These are phyloP conservation scores for Schizosaccharomyces lindneri DNA, from an alignment of 805 yeast genomes.

Conservation along the genomic window DNA sequence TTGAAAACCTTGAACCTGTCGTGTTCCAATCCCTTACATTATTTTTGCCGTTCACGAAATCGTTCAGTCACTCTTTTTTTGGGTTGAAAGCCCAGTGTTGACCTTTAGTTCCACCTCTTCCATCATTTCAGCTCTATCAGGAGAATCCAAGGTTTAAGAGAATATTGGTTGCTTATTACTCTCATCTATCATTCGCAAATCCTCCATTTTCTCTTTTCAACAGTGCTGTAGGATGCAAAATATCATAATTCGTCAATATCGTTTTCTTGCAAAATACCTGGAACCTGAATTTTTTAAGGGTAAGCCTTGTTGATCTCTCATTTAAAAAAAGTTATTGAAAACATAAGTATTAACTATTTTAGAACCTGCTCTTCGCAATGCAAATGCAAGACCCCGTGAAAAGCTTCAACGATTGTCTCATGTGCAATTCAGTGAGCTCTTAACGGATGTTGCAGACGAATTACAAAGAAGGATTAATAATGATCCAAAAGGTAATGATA, in stretches of 20 bases:
- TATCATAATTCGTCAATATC: not conserved
- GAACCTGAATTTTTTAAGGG: not conserved
- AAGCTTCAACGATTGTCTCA: constrained; percentile 54
- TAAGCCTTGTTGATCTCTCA: not conserved
- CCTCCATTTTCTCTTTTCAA: not conserved
- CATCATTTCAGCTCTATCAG: too few species aligned
- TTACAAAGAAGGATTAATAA: constrained; percentile 36
- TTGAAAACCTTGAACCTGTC: too few species aligned
- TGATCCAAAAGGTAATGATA: constrained; percentile 13
- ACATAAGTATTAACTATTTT: not conserved
- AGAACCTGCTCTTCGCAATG: not conserved
- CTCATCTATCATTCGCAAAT: not conserved
- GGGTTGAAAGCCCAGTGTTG: too few species aligned
- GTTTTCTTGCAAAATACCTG: not conserved
- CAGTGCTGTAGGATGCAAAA: not conserved
- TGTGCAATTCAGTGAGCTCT: constrained; percentile 62
- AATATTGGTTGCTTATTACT: not conserved
- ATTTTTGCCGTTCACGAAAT: too few species aligned
- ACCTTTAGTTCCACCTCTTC: too few species aligned
- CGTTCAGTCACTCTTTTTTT: too few species aligned
- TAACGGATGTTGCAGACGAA: constrained; percentile 90
- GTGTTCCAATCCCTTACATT: too few species aligned
- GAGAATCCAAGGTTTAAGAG: too few species aligned
- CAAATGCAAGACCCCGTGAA: constrained; percentile 26
- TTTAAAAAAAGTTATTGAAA: not conserved